A percentile compares a stretch with the other conserved stretches of the same genome.
These are phyloP conservation scores for Candida insectalens DNA, from an alignment of 805 yeast genomes.

Conservation along the genomic window DNA sequence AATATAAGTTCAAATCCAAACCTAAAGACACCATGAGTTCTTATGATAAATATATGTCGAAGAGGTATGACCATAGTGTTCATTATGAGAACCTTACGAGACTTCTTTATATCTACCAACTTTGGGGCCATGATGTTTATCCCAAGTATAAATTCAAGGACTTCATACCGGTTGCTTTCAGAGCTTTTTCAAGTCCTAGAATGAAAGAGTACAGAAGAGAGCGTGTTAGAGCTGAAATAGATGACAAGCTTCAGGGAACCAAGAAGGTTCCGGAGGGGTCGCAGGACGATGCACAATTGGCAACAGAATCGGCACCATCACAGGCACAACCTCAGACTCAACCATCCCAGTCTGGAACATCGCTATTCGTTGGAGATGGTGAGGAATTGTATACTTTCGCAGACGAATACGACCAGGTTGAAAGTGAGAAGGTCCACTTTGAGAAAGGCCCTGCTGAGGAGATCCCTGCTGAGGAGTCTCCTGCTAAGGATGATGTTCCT, in stretches of 20 bases:
- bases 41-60: conserved; percentile 8
- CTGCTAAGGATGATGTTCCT: not conserved
- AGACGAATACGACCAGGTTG: not conserved
- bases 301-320: not conserved
- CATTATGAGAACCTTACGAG: conserved; percentile 40
- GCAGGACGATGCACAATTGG: no score
- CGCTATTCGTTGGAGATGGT: conserved; percentile 4
- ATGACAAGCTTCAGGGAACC: conserved; percentile 1
- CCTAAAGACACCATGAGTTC: conserved; percentile 18
- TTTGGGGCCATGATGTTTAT: conserved; percentile 68
- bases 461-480: not conserved
- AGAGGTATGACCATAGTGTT: conserved; percentile 24
- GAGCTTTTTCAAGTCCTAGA: conserved; percentile 34
- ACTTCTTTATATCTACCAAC: conserved; percentile 48
- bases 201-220: conserved; percentile 33
- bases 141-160: conserved; percentile 77
- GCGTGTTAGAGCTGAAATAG: conserved; percentile 29
- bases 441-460: not conserved
- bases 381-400: not conserved
- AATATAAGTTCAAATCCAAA: conserved; percentile 15
- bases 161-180: conserved; percentile 44
- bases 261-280: no score
- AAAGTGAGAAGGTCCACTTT: not conserved
- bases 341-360: not conserved
- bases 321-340: not conserved